Conservation (phyloP, 192 early-diverging fungal genomes). For the Cladochytrium replicatum region DNA sequence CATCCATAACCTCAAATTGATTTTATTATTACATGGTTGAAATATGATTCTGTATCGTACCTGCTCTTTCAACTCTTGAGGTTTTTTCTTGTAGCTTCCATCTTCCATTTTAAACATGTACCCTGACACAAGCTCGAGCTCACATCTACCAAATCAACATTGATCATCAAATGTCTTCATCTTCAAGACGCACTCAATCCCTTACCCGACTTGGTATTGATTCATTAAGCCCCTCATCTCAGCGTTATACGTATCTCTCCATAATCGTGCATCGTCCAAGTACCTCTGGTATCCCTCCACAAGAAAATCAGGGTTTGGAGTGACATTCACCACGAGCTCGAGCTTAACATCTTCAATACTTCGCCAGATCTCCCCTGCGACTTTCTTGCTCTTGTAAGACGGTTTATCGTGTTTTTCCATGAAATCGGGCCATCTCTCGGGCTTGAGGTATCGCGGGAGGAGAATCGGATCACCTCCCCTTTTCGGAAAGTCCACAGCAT, state of each 20-base stretch:
- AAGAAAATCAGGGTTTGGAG: slow-evolving; percentile 28
- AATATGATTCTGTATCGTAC: too few species aligned
- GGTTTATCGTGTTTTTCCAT: slow-evolving; percentile 54
- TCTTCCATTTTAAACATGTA: slow-evolving; percentile 29
- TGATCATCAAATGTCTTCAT: too few species aligned
- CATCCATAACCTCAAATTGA: too few species aligned
- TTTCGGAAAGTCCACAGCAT: slow-evolving; percentile 69
- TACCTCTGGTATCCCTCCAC: slow-evolving; percentile 40
- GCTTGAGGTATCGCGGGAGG: slow-evolving; percentile 28
- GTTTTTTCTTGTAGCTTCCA: slow-evolving; percentile 36
- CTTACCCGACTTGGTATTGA: slow-evolving; percentile 46
- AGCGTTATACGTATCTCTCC: slow-evolving; percentile 38
- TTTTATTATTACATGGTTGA: too few species aligned
- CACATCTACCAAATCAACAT: slow-evolving; percentile 7
- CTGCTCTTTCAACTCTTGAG: slow-evolving; percentile 38
- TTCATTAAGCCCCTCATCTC: slow-evolving; percentile 49
- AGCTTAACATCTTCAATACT: slow-evolving; percentile 32
- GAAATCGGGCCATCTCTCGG: slow-evolving; percentile 52
- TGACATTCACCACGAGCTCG: slow-evolving; percentile 25
- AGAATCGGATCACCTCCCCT: slow-evolving; percentile 46
- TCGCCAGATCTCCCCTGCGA: slow-evolving; percentile 45
- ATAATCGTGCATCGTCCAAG: slow-evolving; percentile 31
- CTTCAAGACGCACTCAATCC: too few species aligned
- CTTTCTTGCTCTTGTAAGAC: slow-evolving; percentile 40
- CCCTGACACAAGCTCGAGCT: slow-evolving; percentile 33